These are phyloP conservation scores for Linanthus parryae DNA, from an alignment of 148 eudicot genomes.

Conservation along the genomic window DNA sequence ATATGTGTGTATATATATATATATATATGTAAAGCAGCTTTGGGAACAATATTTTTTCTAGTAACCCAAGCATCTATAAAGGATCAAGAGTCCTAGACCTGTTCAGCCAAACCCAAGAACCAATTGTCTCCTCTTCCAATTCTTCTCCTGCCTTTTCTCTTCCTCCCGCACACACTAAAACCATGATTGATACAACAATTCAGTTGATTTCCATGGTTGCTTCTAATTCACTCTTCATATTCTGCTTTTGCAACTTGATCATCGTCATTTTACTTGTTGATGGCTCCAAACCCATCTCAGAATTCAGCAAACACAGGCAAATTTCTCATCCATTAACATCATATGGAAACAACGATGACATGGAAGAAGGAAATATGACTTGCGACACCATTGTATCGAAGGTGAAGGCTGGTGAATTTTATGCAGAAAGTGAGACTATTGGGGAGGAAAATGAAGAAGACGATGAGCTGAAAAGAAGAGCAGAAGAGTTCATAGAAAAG, in stretches of 20 bases:
- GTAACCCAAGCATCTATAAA: background rate
- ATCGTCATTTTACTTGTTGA: conserved; percentile 46
- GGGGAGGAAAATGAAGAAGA: conserved; percentile 15
- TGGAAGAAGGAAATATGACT: background rate
- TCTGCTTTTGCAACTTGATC: conserved; percentile 66
- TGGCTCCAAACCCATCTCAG: conserved; percentile 12
- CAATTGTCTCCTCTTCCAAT: no score
- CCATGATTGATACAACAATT: no score
- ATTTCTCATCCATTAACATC: background rate
- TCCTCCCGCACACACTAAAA: no score
- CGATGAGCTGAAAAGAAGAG: conserved; percentile 46
- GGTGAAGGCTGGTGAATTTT: no score
- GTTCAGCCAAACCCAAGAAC: no score
- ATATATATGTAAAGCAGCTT: conserved; percentile 19
- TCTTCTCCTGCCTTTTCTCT: no score
- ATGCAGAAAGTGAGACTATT: background rate
- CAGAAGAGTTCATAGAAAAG: conserved; percentile 68
- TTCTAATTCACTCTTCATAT: conserved; percentile 38
- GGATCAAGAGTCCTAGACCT: background rate
- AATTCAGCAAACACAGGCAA: background rate
- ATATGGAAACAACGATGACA: background rate
- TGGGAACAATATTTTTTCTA: conserved; percentile 15
- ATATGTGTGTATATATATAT: background rate
- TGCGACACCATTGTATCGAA: no score
- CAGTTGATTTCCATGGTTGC: conserved; percentile 43